Percentiles rank a stretch among this genome's conserved stretches.
Conservation (phyloP, 176 grass and related monocot genomes). For the Bothriochloa decipiens region DNA sequence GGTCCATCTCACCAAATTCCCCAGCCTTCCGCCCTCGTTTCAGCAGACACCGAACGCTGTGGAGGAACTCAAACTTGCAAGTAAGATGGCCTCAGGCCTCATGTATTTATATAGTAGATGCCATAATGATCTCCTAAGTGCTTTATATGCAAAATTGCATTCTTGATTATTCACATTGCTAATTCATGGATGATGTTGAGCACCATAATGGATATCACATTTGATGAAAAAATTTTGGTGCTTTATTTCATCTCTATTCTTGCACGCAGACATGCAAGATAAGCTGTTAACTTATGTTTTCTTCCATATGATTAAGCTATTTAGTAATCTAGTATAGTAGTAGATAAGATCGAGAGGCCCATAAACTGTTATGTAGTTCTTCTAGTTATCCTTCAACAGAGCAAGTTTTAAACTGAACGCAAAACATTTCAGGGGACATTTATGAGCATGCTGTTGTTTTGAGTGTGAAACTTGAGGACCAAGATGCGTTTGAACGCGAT, state of each 20-base stretch:
- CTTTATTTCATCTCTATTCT: slow-evolving; percentile 1
- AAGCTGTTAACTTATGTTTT: background rate
- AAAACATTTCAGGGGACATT: slow-evolving; percentile 78
- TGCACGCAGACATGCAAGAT: background rate
- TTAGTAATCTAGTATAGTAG: background rate
- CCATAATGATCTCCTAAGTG: background rate
- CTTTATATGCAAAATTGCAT: background rate
- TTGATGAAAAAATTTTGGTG: background rate
- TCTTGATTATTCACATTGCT: background rate
- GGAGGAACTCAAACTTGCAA: slow-evolving; percentile 82
- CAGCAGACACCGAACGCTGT: slow-evolving; percentile 75
- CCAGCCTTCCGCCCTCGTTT: slow-evolving; percentile 78
- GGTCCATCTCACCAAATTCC: slow-evolving; percentile 89
- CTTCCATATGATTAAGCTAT: slow-evolving; percentile 3
- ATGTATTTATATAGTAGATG: background rate
- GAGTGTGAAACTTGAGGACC: slow-evolving; percentile 96
- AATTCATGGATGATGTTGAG: background rate
- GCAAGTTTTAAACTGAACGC: slow-evolving; percentile 1
- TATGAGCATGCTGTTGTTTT: slow-evolving; percentile 88
- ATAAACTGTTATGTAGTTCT: slow-evolving; percentile 1
- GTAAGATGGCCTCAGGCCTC: slow-evolving; percentile 42
- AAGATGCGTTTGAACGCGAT: slow-evolving; percentile 95
- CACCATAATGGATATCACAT: background rate
- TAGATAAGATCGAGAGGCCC: background rate
- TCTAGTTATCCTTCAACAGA: slow-evolving; percentile 14